Evolutionary conservation across 2,329 filamentous ascomycete species (phyloP), one percentile per base, ranked within the genome.

Genomic region (Fusarium nisikadoi): DNA sequence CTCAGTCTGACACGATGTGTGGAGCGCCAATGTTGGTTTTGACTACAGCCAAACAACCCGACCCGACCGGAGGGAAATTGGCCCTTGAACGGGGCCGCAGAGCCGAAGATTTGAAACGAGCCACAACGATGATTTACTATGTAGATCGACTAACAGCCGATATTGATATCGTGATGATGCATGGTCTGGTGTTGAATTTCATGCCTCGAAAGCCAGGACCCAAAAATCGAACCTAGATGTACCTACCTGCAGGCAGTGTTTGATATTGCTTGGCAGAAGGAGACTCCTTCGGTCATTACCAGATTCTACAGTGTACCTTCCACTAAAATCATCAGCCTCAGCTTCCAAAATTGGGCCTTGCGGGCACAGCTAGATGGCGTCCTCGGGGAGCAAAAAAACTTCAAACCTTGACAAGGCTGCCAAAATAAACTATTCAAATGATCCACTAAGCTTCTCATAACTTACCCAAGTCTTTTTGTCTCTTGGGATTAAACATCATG

Each of bases 1-100:
- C 73, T 77, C 72, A 72, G 65, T 68, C 74, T 76, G 73, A 76
- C 71, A 74, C 66, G 71, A 66, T 64, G 63, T 59, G 76, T 75
- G 71, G 71, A 75, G 63, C 59, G 53, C 53, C 25, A 64, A 69
- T 65, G 62, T 66, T 43, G 52, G 56, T 50, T 74, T 59, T 61
- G 36, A 56, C 61, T 70, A 70, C 61, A 72, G 41, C 62, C 54
- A 73, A 53, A 29, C 33, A 38, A 67, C 58, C 49, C 35, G 60
- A 72, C 70, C 65, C 62, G 42, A 72, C 54, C 57, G 17, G 55
- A 71, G 66, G 62, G 63, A 71, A 73, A 73, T 71, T 73, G 50
- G 45, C 62, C 53, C 53, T 66, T 67, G 25, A 60, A 67, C 36
- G 23, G 23, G 23, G 65, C 57, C 36, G 39, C 66, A 42, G 45